These are phyloP conservation scores for Sporisorium sorghi DNA, from an alignment of 1,284 basidiomycete genomes.

Conservation along the genomic window DNA sequence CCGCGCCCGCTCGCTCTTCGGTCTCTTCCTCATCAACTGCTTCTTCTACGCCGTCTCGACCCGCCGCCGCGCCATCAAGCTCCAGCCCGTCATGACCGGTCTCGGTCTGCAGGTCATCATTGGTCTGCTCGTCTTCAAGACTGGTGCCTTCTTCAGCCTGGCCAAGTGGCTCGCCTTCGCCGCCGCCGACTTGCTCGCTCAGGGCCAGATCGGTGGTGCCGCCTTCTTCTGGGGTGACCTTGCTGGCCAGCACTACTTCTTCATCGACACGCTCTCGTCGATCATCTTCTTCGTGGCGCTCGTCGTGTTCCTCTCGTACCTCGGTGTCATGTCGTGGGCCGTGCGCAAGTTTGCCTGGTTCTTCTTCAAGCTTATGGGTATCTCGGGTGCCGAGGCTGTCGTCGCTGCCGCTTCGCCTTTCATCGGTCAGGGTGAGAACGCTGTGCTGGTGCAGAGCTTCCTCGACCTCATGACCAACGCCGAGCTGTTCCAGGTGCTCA, in stretches of 20 bases:
- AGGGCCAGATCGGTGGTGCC: slow-evolving; percentile 60
- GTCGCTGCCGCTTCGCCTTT: slow-evolving; percentile 91
- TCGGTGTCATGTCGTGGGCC: slow-evolving; percentile 60
- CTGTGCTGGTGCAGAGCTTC: slow-evolving; percentile 75
- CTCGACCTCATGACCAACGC: slow-evolving; percentile 88
- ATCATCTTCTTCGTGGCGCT: slow-evolving; percentile 76
- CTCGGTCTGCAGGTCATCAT: slow-evolving; percentile 65
- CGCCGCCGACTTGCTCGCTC: slow-evolving; percentile 59
- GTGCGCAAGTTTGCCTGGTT: slow-evolving; percentile 78
- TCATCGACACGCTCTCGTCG: slow-evolving; percentile 72
- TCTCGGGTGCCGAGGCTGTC: slow-evolving; percentile 84
- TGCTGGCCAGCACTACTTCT: slow-evolving; percentile 57
- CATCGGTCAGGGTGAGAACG: slow-evolving; percentile 75
- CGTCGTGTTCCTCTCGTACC: slow-evolving; percentile 75
- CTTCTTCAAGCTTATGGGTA: slow-evolving; percentile 84
- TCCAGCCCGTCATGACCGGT: slow-evolving; percentile 57
- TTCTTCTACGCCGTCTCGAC: slow-evolving; percentile 52
- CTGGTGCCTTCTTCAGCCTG: slow-evolving; percentile 56
- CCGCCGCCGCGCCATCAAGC: slow-evolving; percentile 55
- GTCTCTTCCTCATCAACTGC: slow-evolving; percentile 60
- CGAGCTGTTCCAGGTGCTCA: slow-evolving; percentile 88
- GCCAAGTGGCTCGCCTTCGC: slow-evolving; percentile 63
- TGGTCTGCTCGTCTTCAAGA: slow-evolving; percentile 66
- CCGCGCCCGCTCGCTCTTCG: slow-evolving; percentile 59
- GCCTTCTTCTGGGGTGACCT: slow-evolving; percentile 62